Conservation (phyloP, 1,284 basidiomycete genomes). For the Microbotryum intermedium region DNA sequence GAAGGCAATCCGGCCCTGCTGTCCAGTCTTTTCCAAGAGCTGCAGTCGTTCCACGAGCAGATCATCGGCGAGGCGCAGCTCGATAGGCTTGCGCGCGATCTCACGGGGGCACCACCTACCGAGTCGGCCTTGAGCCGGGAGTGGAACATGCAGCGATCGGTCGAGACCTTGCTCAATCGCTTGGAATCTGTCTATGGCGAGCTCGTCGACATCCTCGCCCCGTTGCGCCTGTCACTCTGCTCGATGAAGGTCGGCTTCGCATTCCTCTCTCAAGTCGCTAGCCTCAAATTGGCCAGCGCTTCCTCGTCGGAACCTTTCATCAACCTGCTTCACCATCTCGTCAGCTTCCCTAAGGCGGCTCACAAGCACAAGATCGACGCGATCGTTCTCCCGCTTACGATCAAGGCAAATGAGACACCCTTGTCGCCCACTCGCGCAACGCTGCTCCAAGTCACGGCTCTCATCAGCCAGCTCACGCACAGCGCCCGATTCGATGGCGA, state of each 20-base stretch:
- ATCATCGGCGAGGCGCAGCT: conserved; percentile 30
- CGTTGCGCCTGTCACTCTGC: conserved; percentile 26
- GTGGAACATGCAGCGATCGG: conserved; percentile 41
- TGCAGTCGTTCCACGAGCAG: conserved; percentile 54
- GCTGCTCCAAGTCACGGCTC: conserved; percentile 23
- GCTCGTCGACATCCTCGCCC: conserved; percentile 23
- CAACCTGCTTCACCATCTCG: conserved; percentile 10
- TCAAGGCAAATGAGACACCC: conserved; percentile 24
- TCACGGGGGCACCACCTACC: conserved; percentile 22
- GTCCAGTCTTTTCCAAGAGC: conserved; percentile 72
- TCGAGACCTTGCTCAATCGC: conserved; percentile 32
- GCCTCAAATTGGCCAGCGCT: not conserved
- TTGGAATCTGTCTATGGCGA: conserved; percentile 24
- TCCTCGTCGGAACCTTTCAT: conserved; percentile 8
- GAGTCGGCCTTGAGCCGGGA: conserved; percentile 27
- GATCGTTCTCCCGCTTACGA: conserved; percentile 24
- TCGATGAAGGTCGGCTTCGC: conserved; percentile 27
- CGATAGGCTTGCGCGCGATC: conserved; percentile 32
- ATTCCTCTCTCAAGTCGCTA: conserved; percentile 12
- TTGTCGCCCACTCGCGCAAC: conserved; percentile 24
- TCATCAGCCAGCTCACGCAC: conserved; percentile 7
- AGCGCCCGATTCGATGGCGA: not conserved
- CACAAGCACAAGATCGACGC: not conserved
- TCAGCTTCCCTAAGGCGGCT: conserved; percentile 15
- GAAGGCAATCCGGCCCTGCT: conserved; percentile 52